phyloP scores from a whole-genome alignment of 257 asterid species.

The Solanum verrucosum region DNA sequence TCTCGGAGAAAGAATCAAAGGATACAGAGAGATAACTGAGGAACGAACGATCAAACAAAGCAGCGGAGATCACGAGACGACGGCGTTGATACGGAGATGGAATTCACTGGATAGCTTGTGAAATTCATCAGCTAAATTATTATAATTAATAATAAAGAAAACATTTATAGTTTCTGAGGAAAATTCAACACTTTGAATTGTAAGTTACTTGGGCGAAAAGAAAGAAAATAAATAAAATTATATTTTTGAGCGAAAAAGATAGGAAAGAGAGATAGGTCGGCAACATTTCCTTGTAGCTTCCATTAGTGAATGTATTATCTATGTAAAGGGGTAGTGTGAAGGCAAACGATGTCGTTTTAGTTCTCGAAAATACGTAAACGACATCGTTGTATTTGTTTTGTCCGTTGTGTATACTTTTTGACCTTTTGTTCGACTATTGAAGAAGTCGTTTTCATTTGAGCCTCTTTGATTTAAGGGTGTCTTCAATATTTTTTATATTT shows the following conservation, averaged over 20 bases:
- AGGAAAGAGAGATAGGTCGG: slow-evolving; percentile 7
- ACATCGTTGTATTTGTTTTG: not conserved
- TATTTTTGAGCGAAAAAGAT: not conserved
- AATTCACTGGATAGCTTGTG: not conserved
- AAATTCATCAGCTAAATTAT: not conserved
- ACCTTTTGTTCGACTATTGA: not conserved
- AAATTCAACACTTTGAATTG: not conserved
- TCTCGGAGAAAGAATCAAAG: not conserved
- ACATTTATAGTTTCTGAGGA: not conserved
- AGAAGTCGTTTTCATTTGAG: not conserved
- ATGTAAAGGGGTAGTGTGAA: not conserved
- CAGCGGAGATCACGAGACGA: not conserved
- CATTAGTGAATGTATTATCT: not conserved
- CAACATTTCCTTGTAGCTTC: slow-evolving; percentile 7
- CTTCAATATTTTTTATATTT: not conserved
- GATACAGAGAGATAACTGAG: not conserved
- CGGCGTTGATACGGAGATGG: not conserved
- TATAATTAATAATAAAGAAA: not conserved
- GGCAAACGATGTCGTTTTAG: not conserved
- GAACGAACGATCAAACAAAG: not conserved
- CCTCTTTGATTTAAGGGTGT: not conserved
- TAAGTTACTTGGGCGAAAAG: slow-evolving; percentile 9
- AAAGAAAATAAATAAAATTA: not conserved
- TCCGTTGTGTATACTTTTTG: not conserved
- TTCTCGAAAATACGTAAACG: not conserved